Evolutionary conservation across 495 filamentous ascomycete species (phyloP), one percentile per base, ranked within the genome.

Genomic region (Terfezia boudieri): DNA sequence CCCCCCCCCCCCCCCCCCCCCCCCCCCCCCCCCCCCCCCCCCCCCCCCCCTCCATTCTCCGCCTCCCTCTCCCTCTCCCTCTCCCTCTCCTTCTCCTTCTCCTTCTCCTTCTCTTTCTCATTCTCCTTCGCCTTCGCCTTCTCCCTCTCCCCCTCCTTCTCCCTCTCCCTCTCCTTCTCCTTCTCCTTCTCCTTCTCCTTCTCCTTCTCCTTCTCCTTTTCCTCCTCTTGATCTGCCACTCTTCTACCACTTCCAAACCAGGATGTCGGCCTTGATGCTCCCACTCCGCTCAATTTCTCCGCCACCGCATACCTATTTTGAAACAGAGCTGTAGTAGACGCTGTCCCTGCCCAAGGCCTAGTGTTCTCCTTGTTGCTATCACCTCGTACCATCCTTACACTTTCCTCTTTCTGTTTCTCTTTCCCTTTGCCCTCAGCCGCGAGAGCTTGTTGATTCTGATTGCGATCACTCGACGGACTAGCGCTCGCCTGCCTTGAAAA

Each of bases 131-230:
- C 67, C 52, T 73, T 65, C 36, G 57, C 59, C 55, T 71, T 62
- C n/a, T 60, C 59, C 38, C 67, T 70, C 32, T 68, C 53, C 52
- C 64, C 56, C 57, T 74, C 68, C 55, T 88, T 78, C 5, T 76
- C 78, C 57, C 92, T 82, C 8, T 83, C 71, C 26, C 95, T 69
- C 4, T 86, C 85, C 59, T 77, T 73, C 14, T 84, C 73, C 8
- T 95, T 85, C n/a, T 83, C 81, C 58, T 80, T 73, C 11, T 89
- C 86, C 92, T 95, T 96, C 57, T 78, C 58, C 1, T 71, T 9
- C 64, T 72, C 36, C 70, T 73, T 51, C 62, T 67, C n/a, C 60
- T 57, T 26, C 43, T 50, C 36, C 49, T 52, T 36, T 16, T 53
- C 49, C 11, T 46, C 36, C 26, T 22, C 41, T 57, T 26, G 56